Evolutionary conservation across 805 yeast genomes (phyloP).

Genomic region (Candida pseudofarinosa): DNA sequence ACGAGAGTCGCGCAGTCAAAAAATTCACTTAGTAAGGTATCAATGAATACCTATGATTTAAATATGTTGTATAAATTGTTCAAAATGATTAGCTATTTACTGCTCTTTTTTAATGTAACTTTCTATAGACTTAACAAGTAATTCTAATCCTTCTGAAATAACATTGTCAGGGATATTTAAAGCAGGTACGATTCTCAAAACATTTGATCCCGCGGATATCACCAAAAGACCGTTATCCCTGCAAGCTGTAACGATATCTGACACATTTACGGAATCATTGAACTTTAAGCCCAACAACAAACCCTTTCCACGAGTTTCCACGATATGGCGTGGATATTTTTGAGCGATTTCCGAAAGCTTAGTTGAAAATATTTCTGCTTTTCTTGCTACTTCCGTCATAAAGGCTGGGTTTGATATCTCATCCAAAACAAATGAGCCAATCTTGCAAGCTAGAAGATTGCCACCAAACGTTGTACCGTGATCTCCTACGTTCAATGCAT

Average conservation of each 20-base stretch:
- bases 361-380: conserved; percentile 53
- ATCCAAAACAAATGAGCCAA: conserved; percentile 73
- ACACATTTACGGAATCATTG: conserved; percentile 49
- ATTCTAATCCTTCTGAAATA: conserved; percentile 65
- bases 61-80: too few relatives aligned
- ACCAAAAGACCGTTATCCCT: conserved; percentile 77
- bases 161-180: conserved; percentile 71
- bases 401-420: conserved; percentile 60
- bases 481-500: conserved; percentile 77
- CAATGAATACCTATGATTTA: too few relatives aligned
- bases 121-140: conserved; percentile 60
- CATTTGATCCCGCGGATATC: conserved; percentile 90
- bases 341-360: conserved; percentile 49
- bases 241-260: conserved; percentile 59
- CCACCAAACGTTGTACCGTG: conserved; percentile 99
- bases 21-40: too few relatives aligned
- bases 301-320: conserved; percentile 83
- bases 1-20: background rate
- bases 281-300: conserved; percentile 82
- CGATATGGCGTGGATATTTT: conserved; percentile 57
- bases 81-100: too few relatives aligned
- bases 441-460: conserved; percentile 84
- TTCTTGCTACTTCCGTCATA: conserved; percentile 53
- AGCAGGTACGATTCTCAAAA: conserved; percentile 89
- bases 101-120: too few relatives aligned